Evolutionary conservation across 2,329 filamentous ascomycete species (phyloP).

Genomic region (Verticillium longisporum): DNA sequence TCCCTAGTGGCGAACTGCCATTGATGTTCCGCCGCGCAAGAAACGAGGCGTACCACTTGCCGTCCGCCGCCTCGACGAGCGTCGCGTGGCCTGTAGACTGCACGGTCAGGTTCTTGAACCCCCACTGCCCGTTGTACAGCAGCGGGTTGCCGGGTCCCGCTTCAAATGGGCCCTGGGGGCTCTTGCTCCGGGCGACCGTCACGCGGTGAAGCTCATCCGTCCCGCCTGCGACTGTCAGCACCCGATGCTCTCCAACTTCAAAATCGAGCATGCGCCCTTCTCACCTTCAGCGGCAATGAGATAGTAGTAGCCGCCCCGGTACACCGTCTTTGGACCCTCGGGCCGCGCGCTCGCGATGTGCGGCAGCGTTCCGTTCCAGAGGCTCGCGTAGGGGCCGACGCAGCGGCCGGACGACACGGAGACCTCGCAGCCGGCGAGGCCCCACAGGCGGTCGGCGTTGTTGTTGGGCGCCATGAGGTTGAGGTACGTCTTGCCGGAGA

Average conservation of each 20-base stretch:
- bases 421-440: slow-evolving; percentile 13
- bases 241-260: background rate
- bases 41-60: slow-evolving; percentile 14
- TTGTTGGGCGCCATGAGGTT: slow-evolving; percentile 14
- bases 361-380: slow-evolving; percentile 16
- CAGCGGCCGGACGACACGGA: slow-evolving; percentile 10
- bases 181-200: slow-evolving; percentile 24
- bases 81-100: slow-evolving; percentile 14
- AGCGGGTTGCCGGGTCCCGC: slow-evolving; percentile 28
- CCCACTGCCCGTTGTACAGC: slow-evolving; percentile 10
- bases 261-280: background rate
- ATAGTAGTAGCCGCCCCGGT: slow-evolving; percentile 2
- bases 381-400: slow-evolving; percentile 8
- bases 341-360: slow-evolving; percentile 8
- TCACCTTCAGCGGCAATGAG: slow-evolving; percentile 4
- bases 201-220: slow-evolving; percentile 29
- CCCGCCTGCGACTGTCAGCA: slow-evolving; percentile 21
- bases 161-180: slow-evolving; percentile 29
- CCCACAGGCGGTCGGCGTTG: slow-evolving; percentile 13
- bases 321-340: slow-evolving; percentile 10
- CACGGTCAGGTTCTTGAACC: slow-evolving; percentile 9
- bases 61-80: slow-evolving; percentile 10
- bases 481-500: slow-evolving; percentile 11
- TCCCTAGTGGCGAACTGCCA: slow-evolving; percentile 10
- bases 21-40: slow-evolving; percentile 11